Evolutionary conservation across 176 grass and related monocot genomes (phyloP).

Genomic region (Eragrostis nindensis): DNA sequence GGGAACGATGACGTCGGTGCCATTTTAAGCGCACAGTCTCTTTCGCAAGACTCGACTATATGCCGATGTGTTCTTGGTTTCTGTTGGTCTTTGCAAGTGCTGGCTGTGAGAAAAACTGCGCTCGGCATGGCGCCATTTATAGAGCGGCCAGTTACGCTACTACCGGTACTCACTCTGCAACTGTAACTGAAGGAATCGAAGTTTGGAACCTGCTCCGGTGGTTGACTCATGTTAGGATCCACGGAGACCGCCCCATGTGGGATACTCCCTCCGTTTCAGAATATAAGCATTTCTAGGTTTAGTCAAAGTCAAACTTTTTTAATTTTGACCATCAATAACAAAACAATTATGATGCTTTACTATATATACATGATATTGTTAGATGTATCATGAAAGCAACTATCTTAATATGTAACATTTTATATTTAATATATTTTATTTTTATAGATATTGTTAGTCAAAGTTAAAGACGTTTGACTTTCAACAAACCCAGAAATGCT

Average conservation of each 20-base stretch:
- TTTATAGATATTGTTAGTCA: no score
- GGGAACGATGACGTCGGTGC: slow-evolving; percentile 51
- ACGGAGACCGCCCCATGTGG: slow-evolving; percentile 41
- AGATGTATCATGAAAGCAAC: no score
- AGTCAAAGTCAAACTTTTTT: no score
- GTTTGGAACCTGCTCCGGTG: background rate
- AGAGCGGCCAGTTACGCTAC: background rate
- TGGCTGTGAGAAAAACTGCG: background rate
- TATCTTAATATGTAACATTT: no score
- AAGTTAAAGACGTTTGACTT: no score
- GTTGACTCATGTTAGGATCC: background rate
- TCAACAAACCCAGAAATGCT: no score
- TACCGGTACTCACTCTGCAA: background rate
- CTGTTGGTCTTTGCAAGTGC: background rate
- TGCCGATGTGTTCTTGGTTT: background rate
- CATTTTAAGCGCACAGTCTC: background rate
- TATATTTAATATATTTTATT: no score
- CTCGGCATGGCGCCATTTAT: slow-evolving; percentile 32
- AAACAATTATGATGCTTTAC: no score
- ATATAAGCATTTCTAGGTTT: no score
- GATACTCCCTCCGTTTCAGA: no score
- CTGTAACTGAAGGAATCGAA: slow-evolving; percentile 5
- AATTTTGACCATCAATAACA: no score
- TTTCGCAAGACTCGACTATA: background rate
- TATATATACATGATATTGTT: no score